Evolutionary conservation across 116 monocot species (phyloP).

Genomic region (Dioscorea cayenensis): DNA sequence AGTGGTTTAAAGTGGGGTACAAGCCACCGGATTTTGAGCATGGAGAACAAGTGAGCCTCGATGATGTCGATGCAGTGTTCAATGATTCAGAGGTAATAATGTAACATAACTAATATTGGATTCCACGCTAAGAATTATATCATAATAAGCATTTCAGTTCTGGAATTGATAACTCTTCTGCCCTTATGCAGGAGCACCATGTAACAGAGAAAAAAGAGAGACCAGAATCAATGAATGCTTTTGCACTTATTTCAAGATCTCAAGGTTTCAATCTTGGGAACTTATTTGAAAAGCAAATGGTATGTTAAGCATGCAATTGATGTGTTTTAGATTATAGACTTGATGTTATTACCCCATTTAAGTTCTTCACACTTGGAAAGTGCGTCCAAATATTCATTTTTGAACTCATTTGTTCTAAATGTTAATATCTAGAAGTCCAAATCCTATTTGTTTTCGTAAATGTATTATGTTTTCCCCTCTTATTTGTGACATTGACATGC

Average conservation of each 20-base stretch:
- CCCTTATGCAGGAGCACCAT: constrained; percentile 43
- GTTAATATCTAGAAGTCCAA: neutral
- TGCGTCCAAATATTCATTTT: neutral
- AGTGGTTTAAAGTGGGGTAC: constrained; percentile 84
- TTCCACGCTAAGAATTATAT: neutral
- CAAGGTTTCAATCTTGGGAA: constrained; percentile 78
- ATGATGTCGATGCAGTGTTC: constrained; percentile 79
- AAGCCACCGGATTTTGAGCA: constrained; percentile 49
- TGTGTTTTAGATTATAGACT: too few relatives aligned
- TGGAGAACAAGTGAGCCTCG: constrained; percentile 53
- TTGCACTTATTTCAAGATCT: constrained; percentile 76
- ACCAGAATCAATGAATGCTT: constrained; percentile 83
- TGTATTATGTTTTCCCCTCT: too few relatives aligned
- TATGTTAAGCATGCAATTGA: constrained; percentile 7
- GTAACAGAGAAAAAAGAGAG: constrained; percentile 78
- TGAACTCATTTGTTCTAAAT: neutral
- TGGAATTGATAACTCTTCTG: neutral
- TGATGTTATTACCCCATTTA: neutral
- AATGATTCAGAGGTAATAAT: constrained; percentile 60
- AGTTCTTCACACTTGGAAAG: neutral
- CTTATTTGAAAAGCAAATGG: constrained; percentile 67
- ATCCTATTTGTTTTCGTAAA: too few relatives aligned
- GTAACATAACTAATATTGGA: neutral
- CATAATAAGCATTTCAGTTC: neutral
- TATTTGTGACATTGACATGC: neutral